phyloP scores from a whole-genome alignment of 2,329 filamentous ascomycete species.

The Botrytis elliptica region DNA sequence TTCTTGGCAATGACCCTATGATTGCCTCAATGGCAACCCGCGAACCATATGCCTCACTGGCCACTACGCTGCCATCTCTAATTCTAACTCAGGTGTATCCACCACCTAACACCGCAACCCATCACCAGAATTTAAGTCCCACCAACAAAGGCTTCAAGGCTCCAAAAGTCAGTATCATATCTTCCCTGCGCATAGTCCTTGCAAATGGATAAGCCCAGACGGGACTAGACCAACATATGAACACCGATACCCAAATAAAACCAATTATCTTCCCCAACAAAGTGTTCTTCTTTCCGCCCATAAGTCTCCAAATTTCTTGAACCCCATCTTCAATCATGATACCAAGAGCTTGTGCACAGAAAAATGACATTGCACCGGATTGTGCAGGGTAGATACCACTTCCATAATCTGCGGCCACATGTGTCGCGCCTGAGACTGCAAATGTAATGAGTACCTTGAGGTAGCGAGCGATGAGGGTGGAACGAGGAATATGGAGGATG shows the following conservation, averaged over 20 bases:
- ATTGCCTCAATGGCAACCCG: not conserved
- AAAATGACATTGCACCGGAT: slow-evolving; percentile 33
- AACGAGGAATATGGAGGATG: not conserved
- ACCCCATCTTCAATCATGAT: slow-evolving; percentile 39
- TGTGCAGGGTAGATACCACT: slow-evolving; percentile 25
- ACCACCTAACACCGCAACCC: not conserved
- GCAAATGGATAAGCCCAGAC: not conserved
- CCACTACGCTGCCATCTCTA: too few species aligned
- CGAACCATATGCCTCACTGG: not conserved
- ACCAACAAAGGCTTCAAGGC: not conserved
- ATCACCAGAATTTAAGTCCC: not conserved
- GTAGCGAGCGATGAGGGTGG: slow-evolving; percentile 32
- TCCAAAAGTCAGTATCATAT: not conserved
- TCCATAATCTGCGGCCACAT: slow-evolving; percentile 28
- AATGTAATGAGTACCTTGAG: slow-evolving; percentile 37
- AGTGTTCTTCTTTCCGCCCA: slow-evolving; percentile 5
- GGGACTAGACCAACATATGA: not conserved
- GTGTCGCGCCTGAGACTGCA: slow-evolving; percentile 35
- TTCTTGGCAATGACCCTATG: not conserved
- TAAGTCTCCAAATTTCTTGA: slow-evolving; percentile 29
- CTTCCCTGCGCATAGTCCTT: not conserved
- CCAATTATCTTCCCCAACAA: not conserved
- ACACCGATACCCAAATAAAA: not conserved
- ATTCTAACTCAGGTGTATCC: too few species aligned
- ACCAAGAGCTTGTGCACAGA: slow-evolving; percentile 31